Conservation (phyloP, 2,329 filamentous ascomycete genomes). For the Furcasterigmium sp. region DNA sequence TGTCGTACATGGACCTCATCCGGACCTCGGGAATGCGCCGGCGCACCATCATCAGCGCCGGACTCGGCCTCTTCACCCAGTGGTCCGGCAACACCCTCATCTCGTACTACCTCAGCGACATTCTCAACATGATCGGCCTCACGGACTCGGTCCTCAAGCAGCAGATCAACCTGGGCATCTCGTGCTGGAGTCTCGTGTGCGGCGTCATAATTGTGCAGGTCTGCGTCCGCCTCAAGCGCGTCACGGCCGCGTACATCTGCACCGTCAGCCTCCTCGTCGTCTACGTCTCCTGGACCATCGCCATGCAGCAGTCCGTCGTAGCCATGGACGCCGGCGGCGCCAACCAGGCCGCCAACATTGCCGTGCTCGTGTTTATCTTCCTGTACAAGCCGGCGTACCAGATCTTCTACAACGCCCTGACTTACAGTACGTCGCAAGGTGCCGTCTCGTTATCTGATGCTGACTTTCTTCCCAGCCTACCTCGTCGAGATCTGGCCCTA, state of each 20-base stretch:
- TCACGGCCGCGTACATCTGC: constrained; percentile 47
- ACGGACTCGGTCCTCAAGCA: constrained; percentile 34
- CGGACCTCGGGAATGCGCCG: constrained; percentile 42
- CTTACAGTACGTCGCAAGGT: constrained; percentile 49
- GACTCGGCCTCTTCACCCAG: constrained; percentile 48
- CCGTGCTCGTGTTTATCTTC: constrained; percentile 54
- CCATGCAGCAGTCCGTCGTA: constrained; percentile 27
- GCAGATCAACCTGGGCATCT: constrained; percentile 37
- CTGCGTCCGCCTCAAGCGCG: constrained; percentile 39
- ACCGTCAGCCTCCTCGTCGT: constrained; percentile 41
- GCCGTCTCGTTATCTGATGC: no score
- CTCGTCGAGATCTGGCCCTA: constrained; percentile 58
- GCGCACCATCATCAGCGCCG: constrained; percentile 39
- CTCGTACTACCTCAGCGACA: constrained; percentile 39
- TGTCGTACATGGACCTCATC: constrained; percentile 47
- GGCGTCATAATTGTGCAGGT: constrained; percentile 33
- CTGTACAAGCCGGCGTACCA: constrained; percentile 56
- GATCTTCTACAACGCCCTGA: constrained; percentile 61
- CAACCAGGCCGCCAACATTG: constrained; percentile 25
- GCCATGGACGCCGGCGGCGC: constrained; percentile 16
- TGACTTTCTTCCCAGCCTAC: constrained; percentile 31
- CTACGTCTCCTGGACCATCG: constrained; percentile 53
- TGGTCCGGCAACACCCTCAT: constrained; percentile 44
- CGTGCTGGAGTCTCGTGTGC: constrained; percentile 38
- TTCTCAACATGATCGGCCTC: constrained; percentile 40